These are phyloP conservation scores for Paecilomyces variotii DNA, from an alignment of 2,329 filamentous ascomycete species.

Conservation along the genomic window DNA sequence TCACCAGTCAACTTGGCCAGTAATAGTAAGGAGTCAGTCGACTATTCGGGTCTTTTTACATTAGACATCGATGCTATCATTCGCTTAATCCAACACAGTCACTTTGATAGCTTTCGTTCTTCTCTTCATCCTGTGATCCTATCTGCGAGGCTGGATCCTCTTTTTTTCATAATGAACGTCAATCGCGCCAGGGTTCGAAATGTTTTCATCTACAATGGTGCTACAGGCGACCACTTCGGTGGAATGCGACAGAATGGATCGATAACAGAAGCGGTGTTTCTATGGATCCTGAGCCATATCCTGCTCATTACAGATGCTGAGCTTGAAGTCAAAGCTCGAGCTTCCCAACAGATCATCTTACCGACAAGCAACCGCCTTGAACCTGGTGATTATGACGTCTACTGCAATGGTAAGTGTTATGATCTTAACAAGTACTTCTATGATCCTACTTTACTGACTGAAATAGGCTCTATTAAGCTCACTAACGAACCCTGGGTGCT, in stretches of 20 bases:
- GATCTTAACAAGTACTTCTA: background rate
- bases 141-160: too few species aligned
- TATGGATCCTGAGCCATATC: background rate
- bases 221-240: background rate
- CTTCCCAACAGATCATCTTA: background rate
- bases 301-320: background rate
- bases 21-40: too few species aligned
- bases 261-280: background rate
- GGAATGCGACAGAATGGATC: background rate
- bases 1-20: too few species aligned
- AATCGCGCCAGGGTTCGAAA: too few species aligned
- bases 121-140: too few species aligned
- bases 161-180: too few species aligned
- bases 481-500: background rate
- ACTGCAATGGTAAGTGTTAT: background rate
- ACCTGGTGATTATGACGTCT: background rate
- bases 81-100: too few species aligned
- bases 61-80: too few species aligned
- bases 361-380: background rate
- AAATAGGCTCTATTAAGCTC: background rate
- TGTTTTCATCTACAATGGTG: too few species aligned
- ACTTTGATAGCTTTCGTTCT: too few species aligned
- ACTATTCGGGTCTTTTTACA: too few species aligned
- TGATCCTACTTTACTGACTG: background rate
- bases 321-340: background rate